Conservation (phyloP, 768 basidiomycete genomes). For the Tricholoma bakamatsutake region DNA sequence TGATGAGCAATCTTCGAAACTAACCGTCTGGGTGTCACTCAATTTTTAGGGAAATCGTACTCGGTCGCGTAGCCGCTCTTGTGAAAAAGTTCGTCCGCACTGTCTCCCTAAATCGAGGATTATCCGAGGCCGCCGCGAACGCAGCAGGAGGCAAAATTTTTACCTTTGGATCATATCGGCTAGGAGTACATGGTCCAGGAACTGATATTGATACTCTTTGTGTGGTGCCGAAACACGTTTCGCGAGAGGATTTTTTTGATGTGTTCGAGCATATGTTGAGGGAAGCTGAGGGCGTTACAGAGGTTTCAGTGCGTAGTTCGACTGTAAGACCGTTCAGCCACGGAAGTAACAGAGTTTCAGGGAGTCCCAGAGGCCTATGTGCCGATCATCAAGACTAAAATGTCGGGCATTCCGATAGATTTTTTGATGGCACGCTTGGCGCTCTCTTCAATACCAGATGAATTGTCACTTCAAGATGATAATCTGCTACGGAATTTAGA, state of each 20-base stretch:
- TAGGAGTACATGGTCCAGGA: conserved; percentile 95
- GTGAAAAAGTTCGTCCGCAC: conserved; percentile 91
- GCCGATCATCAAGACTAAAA: conserved; percentile 88
- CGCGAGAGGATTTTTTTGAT: conserved; percentile 93
- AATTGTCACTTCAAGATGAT: conserved; percentile 85
- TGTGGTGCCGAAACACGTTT: conserved; percentile 95
- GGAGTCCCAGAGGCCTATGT: conserved; percentile 97
- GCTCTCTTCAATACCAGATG: conserved; percentile 85
- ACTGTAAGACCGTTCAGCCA: not conserved
- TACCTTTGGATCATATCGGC: conserved; percentile 96
- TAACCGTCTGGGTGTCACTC: conserved; percentile 9
- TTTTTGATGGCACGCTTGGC: conserved; percentile 89
- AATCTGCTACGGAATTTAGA: conserved; percentile 89
- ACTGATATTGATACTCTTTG: conserved; percentile 98
- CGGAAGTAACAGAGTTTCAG: conserved; percentile 34
- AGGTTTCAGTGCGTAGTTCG: conserved; percentile 72
- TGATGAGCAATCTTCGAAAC: conserved; percentile 1
- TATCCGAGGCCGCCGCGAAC: conserved; percentile 82
- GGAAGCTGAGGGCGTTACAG: conserved; percentile 74
- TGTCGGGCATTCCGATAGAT: conserved; percentile 90
- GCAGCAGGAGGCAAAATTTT: conserved; percentile 98
- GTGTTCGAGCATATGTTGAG: conserved; percentile 86
- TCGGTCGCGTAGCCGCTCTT: conserved; percentile 82
- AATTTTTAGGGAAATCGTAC: conserved; percentile 76
- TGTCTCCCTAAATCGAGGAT: conserved; percentile 70